Evolutionary conservation across 805 yeast genomes (phyloP).

Genomic region (Tetrapisispora nanseiensis): DNA sequence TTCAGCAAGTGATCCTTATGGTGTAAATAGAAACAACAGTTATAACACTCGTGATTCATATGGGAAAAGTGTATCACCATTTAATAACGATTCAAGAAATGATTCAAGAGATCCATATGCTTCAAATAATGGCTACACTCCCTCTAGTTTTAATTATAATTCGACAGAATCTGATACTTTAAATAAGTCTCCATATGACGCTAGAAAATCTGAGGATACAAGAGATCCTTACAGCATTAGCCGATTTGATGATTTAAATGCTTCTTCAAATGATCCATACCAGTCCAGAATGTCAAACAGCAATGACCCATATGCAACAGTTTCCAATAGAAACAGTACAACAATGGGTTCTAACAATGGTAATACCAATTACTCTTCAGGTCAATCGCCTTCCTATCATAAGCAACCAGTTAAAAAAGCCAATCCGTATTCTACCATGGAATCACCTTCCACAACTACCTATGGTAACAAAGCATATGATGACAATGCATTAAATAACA

Average conservation of each 20-base stretch:
- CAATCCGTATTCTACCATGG: slow-evolving; percentile 1
- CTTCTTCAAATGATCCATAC: slow-evolving; percentile 1
- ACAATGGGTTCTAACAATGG: not conserved
- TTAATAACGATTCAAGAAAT: not conserved
- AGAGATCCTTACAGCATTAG: not conserved
- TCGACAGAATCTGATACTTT: not conserved
- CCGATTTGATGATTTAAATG: not conserved
- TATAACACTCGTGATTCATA: slow-evolving; percentile 1
- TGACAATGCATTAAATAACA: not conserved
- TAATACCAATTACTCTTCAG: not conserved
- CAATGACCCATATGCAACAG: slow-evolving; percentile 3
- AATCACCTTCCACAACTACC: not conserved
- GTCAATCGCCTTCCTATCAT: not conserved
- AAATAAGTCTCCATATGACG: not conserved
- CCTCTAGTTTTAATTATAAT: not conserved
- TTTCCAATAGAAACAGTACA: not conserved
- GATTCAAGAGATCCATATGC: not conserved
- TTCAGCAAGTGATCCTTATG: slow-evolving; percentile 2
- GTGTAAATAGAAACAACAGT: not conserved
- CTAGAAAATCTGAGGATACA: not conserved
- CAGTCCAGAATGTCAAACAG: not conserved
- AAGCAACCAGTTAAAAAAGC: not conserved
- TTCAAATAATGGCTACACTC: not conserved
- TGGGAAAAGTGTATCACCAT: not conserved
- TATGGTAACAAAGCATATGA: not conserved